Conservation (phyloP, 2,329 filamentous ascomycete species). For the Calycina herbarum region DNA sequence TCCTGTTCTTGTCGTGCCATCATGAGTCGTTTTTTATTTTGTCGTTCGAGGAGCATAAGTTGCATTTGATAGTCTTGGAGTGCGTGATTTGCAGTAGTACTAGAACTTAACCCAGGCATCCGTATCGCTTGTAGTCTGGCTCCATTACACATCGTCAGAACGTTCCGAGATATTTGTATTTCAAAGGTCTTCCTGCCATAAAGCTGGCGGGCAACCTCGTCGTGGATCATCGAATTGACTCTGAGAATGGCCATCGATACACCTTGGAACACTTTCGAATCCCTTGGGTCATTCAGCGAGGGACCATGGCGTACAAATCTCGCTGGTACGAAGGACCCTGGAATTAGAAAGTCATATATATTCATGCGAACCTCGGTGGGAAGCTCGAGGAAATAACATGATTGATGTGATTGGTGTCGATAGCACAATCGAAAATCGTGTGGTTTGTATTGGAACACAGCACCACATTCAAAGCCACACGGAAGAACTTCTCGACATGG, state of each 20-base stretch:
- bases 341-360: constrained; percentile 22
- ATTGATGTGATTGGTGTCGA: constrained; percentile 11
- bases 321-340: constrained; percentile 19
- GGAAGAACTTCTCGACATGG: constrained; percentile 17
- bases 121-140: neutral
- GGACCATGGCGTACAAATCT: neutral
- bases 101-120: neutral
- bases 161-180: constrained; percentile 19
- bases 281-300: neutral
- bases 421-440: constrained; percentile 24
- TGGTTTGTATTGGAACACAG: constrained; percentile 17
- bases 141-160: constrained; percentile 23
- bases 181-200: constrained; percentile 23
- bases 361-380: constrained; percentile 23
- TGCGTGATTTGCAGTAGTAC: constrained; percentile 61
- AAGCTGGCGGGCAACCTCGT: constrained; percentile 20
- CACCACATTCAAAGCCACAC: constrained; percentile 24
- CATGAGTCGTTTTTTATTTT: constrained; percentile 82
- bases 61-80: constrained; percentile 89
- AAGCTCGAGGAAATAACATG: constrained; percentile 24
- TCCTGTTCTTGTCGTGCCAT: constrained; percentile 83
- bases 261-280: neutral
- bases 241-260: constrained; percentile 15
- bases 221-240: constrained; percentile 22
- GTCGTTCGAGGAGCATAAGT: constrained; percentile 81